Conservation (phyloP, 306 rosid genomes). For the Potentilla sterilis region DNA sequence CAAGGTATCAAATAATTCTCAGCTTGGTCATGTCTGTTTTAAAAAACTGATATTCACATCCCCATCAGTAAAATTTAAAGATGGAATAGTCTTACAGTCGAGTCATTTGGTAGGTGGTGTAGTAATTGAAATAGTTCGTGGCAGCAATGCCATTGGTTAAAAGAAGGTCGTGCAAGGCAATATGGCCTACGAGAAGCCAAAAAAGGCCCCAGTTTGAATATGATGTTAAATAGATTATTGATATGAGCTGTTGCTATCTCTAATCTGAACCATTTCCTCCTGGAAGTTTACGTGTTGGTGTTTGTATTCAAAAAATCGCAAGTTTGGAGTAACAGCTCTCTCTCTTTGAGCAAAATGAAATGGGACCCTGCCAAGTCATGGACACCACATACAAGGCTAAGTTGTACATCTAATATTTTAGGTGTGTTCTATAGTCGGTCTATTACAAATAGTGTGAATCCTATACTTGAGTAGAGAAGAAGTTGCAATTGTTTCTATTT, state of each 20-base stretch:
- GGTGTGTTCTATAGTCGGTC: not conserved
- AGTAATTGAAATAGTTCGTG: constrained; percentile 5
- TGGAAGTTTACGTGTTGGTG: constrained; percentile 10
- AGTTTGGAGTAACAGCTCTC: not conserved
- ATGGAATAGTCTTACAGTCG: not conserved
- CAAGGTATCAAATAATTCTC: not conserved
- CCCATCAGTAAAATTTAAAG: not conserved
- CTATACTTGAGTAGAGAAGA: not conserved
- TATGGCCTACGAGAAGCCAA: not conserved
- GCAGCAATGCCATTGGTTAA: not conserved
- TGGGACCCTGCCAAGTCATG: constrained; percentile 1
- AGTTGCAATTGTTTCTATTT: not conserved
- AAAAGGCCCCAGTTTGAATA: not conserved
- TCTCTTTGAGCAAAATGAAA: not conserved
- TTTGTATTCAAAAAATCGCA: not conserved
- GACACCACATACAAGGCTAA: not conserved
- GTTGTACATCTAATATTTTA: not conserved
- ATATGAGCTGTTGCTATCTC: constrained; percentile 6
- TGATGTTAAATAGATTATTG: not conserved
- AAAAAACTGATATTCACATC: no score
- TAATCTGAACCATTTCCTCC: not conserved
- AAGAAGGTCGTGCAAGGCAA: not conserved
- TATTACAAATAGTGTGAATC: not conserved
- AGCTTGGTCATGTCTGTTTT: not conserved
- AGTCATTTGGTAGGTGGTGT: not conserved